Base-by-base conservation (phyloP, 352 stramenopile genomes). In the Globisporangium uncinulatum region DNA sequence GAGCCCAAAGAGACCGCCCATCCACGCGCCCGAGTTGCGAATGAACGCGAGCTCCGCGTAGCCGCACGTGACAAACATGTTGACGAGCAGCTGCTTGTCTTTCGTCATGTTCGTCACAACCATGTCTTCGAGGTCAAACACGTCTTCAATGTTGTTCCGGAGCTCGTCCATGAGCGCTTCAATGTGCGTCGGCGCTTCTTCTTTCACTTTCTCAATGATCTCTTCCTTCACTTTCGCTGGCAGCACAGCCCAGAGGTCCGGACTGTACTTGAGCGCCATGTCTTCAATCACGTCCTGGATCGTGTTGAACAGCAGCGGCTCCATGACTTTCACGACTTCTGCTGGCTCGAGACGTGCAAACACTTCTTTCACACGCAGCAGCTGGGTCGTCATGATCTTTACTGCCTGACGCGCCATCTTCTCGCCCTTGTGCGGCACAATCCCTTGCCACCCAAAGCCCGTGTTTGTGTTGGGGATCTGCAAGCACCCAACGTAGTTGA, bases 71-170 rank as follows among this genome's bases (percentile, higher is more conserved):
- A 96, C 73, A 66, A 97, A 97, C 71, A 98, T 97, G 62, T 98
- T 97, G 54, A 98, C 92, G 13, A 98, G 71, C 49, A 98, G 76
- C 67, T 96, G 87, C 67, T 98, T 97, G 75, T 98, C 92, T 56
- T 85, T 91, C 63, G 92, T 92, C 84, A 97, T 98, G 57, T 96
- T 92, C 36, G 70, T 78, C 17, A 98, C 92, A 43, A 96, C 94
- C 92, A 98, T 98, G 62, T 94, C 76, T 65, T 98, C 96, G 37
- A 98, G 80, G 62, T 98, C 90, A 47, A 98, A 94, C 29, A 98
- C 85, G 63, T 98, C 91, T 44, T 98, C 87, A 57, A 98, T 96
- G 67, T 98, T 95, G 62, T 89, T 84, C 51, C 96, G 89, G 57
- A 98, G 88, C 63, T 98, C 92, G 50, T 95, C 84, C 92, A 98